Evolutionary conservation across 2,329 filamentous ascomycete species (phyloP).

Genomic region (Pezicula carpinea): DNA sequence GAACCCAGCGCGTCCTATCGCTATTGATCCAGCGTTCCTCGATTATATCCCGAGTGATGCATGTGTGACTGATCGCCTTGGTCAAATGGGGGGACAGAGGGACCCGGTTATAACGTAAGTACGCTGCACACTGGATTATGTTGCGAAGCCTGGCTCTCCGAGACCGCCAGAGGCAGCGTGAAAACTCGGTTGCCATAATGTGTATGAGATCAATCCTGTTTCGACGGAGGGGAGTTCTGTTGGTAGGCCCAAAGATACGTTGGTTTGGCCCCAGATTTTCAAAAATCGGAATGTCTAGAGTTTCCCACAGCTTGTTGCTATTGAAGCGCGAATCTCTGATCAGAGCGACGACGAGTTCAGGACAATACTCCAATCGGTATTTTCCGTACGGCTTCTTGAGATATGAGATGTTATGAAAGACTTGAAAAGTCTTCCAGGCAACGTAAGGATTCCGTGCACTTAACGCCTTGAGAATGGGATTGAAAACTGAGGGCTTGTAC

Average conservation of each 20-base stretch:
- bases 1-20: constrained; percentile 17
- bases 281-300: constrained; percentile 15
- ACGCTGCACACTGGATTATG: constrained; percentile 20
- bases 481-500: constrained; percentile 8
- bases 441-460: constrained; percentile 4
- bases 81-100: constrained; percentile 15
- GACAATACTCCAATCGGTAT: background rate
- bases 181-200: constrained; percentile 24
- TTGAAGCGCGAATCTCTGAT: constrained; percentile 10
- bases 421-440: background rate
- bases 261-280: background rate
- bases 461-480: constrained; percentile 9
- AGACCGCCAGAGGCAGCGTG: constrained; percentile 8
- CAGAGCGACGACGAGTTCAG: constrained; percentile 16
- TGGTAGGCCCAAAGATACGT: constrained; percentile 1
- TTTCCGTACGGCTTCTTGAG: background rate
- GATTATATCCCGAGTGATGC: constrained; percentile 17
- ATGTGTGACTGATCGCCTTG: constrained; percentile 16
- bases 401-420: constrained; percentile 7
- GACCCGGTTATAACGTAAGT: constrained; percentile 18
- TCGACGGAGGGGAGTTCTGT: constrained; percentile 8
- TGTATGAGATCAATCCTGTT: constrained; percentile 15
- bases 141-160: constrained; percentile 20
- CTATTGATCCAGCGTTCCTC: constrained; percentile 12
- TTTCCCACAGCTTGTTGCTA: constrained; percentile 15